Conservation (phyloP, 73 alveolate genomes). For the Effrenium voratum region DNA sequence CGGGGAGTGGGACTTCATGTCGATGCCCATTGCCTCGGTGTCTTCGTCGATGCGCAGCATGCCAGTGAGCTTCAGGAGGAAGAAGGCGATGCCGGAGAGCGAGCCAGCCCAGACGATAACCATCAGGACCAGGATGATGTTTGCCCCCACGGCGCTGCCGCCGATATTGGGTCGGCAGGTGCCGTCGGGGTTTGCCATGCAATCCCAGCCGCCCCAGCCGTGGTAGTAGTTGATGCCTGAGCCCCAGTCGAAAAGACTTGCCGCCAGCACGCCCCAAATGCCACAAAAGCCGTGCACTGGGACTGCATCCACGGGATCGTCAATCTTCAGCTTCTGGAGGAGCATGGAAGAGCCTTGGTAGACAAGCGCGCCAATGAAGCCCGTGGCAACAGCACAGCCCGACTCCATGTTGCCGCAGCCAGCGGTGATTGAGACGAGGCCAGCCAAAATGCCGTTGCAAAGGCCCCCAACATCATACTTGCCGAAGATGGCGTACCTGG, state of each 20-base stretch:
- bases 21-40: slow-evolving; percentile 2
- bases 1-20: slow-evolving; percentile 53
- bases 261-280: slow-evolving; percentile 95
- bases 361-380: slow-evolving; percentile 94
- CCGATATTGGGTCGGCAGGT: neutral
- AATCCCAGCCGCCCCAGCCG: slow-evolving; percentile 40
- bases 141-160: slow-evolving; percentile 37
- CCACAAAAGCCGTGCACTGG: slow-evolving; percentile 97
- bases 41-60: slow-evolving; percentile 22
- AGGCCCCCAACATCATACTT: slow-evolving; percentile 90
- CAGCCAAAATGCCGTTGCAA: slow-evolving; percentile 96
- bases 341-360: slow-evolving; percentile 95
- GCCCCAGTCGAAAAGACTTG: slow-evolving; percentile 95
- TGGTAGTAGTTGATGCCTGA: slow-evolving; percentile 95
- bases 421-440: slow-evolving; percentile 96
- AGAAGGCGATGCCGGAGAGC: slow-evolving; percentile 30
- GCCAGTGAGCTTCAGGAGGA: neutral
- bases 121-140: slow-evolving; percentile 43
- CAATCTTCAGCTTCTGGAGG: slow-evolving; percentile 95
- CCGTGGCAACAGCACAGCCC: slow-evolving; percentile 38
- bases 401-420: slow-evolving; percentile 70
- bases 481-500: neutral
- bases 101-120: slow-evolving; percentile 59
- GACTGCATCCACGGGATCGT: slow-evolving; percentile 96
- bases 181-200: neutral